Evolutionary conservation across 345 rosid genomes (phyloP), one percentile per base, ranked within the genome.

Genomic region (Dipteronia dyeriana): DNA sequence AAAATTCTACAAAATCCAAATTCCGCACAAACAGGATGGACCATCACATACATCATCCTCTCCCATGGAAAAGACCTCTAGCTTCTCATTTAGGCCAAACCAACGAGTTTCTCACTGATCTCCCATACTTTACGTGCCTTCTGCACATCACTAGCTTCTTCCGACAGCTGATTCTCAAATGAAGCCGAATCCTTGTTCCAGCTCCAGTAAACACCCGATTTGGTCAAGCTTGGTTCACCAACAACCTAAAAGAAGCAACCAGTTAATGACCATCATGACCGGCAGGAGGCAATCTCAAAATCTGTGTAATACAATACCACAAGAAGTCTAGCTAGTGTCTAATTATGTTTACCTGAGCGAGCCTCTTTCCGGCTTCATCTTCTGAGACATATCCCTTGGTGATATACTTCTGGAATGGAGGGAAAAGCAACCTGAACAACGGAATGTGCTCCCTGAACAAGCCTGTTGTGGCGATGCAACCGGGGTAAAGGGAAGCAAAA

Each of bases 81-180:
- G 75, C 68, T 4, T 75, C 78, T 68, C 66, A 29, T 17, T 84
- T 85, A 89, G 74, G 97, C 95, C 88, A 91, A 78, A 39, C 97
- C 97, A 19, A 96, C 97, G 22, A 94, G 99, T 75, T 92, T 96
- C 98, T 96, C 99, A 45, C 98, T 96, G 29, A 91, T 61, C 75
- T 96, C 99, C 99, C 99, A 94, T 20, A 94, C 91, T 82, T 90
- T 96, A 59, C 92, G 91, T 38, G 99, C 99, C 82, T 96, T 96
- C 29, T 88, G 95, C 2, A 62, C 85, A 17, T 96, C 90, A 66
- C 99, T 96, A 10, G 99, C 99, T 81, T 96, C 98, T 75, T 91
- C 82, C 19, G 99, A 96, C 78, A 96, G 77, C 91, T 89, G 97
- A 79, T 96, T 96, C 91, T 94, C 94, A 49, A 94, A 96, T 16